Conservation (phyloP, 1,139 yeast species). For the Candida smagusa region DNA sequence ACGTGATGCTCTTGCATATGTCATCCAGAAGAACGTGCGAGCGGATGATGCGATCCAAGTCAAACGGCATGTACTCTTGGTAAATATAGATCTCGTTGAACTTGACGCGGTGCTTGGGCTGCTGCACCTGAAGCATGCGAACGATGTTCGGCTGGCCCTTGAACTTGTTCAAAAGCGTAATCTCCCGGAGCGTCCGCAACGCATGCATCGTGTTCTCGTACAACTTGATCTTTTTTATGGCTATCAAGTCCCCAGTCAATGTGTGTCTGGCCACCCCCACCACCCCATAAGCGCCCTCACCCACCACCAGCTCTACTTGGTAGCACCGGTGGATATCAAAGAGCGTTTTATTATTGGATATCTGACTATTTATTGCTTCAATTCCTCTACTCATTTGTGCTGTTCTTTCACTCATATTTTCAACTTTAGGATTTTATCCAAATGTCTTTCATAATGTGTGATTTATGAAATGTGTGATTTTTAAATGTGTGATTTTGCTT, state of each 20-base stretch:
- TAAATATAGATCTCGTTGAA: slow-evolving; percentile 68
- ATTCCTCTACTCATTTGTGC: not conserved
- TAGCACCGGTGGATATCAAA: not conserved
- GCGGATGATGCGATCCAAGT: slow-evolving; percentile 56
- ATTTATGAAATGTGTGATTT: not conserved
- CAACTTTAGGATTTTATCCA: too few species aligned
- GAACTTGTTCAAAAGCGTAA: slow-evolving; percentile 33
- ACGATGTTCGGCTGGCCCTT: slow-evolving; percentile 41
- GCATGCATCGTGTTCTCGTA: slow-evolving; percentile 36
- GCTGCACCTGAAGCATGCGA: slow-evolving; percentile 36
- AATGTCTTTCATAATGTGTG: too few species aligned
- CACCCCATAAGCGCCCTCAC: slow-evolving; percentile 41
- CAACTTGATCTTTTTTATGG: slow-evolving; percentile 43
- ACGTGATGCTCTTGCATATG: slow-evolving; percentile 67
- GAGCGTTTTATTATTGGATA: not conserved
- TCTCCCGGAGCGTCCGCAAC: slow-evolving; percentile 42
- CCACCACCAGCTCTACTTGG: slow-evolving; percentile 12
- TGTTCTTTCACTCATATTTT: too few species aligned
- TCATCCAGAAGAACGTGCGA: slow-evolving; percentile 55
- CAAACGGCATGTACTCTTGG: slow-evolving; percentile 72
- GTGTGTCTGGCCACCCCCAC: slow-evolving; percentile 40
- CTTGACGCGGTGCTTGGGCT: slow-evolving; percentile 28
- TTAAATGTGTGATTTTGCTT: not conserved
- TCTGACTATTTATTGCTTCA: not conserved
- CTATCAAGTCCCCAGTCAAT: slow-evolving; percentile 38